Conservation (phyloP, 306 rosid species). For the Acacia crassicarpa region DNA sequence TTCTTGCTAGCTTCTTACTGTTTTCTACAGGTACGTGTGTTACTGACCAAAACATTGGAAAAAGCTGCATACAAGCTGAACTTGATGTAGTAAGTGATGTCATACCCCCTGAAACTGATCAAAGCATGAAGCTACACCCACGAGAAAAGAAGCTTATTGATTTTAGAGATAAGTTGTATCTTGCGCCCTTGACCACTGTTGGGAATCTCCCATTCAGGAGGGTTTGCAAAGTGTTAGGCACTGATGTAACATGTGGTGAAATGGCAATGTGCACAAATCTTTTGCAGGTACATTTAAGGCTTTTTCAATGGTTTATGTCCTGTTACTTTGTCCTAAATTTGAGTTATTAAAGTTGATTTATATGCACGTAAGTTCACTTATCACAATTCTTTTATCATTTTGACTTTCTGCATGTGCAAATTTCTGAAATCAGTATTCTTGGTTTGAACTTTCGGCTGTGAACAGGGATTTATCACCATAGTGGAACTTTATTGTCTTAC, state of each 20-base stretch:
- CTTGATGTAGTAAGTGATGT: conserved; percentile 37
- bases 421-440: background rate
- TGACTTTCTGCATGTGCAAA: conserved; percentile 2
- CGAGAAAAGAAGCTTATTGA: conserved; percentile 92
- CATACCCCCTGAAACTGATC: conserved; percentile 53
- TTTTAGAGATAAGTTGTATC: conserved; percentile 82
- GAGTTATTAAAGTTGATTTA: conserved; percentile 6
- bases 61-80: conserved; percentile 45
- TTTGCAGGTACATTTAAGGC: conserved; percentile 63
- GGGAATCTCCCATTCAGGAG: conserved; percentile 98
- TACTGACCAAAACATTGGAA: conserved; percentile 36
- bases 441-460: conserved; percentile 20
- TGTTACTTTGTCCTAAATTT: background rate
- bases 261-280: conserved; percentile 99
- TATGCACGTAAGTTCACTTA: background rate
- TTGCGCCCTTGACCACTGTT: conserved; percentile 96
- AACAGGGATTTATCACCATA: background rate
- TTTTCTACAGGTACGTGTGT: conserved; percentile 43
- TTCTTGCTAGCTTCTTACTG: conserved; percentile 21
- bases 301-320: conserved; percentile 27
- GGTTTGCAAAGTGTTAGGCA: conserved; percentile 90
- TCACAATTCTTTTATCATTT: background rate
- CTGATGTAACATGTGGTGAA: conserved; percentile 94
- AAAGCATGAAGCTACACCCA: conserved; percentile 61
- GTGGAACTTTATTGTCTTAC: background rate